Evolutionary conservation across 2,329 filamentous ascomycete species (phyloP).

Genomic region (Thielaviopsis euricoi): DNA sequence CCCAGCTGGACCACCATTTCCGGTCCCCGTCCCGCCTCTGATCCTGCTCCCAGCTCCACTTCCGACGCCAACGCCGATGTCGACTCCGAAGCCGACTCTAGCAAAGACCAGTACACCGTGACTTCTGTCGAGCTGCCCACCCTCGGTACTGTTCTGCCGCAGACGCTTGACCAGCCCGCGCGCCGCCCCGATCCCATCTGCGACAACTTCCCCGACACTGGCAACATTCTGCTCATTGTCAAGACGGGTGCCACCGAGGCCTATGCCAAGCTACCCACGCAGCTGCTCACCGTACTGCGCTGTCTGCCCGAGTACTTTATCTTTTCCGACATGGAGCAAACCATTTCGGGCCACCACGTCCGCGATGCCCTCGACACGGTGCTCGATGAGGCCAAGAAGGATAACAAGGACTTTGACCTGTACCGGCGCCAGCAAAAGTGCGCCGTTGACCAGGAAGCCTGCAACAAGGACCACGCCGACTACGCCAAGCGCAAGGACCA

Average conservation of each 20-base stretch:
- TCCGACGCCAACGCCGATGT: neutral
- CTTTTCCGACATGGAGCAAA: slow-evolving; percentile 40
- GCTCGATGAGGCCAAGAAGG: slow-evolving; percentile 24
- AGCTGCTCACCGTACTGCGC: slow-evolving; percentile 34
- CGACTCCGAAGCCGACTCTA: too few relatives aligned
- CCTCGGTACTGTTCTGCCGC: neutral
- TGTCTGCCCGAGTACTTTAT: slow-evolving; percentile 35
- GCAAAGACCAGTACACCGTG: neutral
- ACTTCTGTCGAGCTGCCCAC: neutral
- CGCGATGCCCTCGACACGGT: slow-evolving; percentile 31
- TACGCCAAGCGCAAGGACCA: slow-evolving; percentile 2
- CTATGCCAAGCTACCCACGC: slow-evolving; percentile 33
- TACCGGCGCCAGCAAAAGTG: slow-evolving; percentile 30
- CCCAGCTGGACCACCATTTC: neutral
- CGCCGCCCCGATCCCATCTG: slow-evolving; percentile 18
- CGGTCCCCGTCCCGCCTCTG: neutral
- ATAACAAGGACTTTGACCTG: slow-evolving; percentile 33
- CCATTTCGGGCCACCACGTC: slow-evolving; percentile 27
- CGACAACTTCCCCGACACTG: slow-evolving; percentile 26
- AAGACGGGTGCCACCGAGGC: slow-evolving; percentile 42
- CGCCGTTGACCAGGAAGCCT: slow-evolving; percentile 27
- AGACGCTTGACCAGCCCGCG: slow-evolving; percentile 12
- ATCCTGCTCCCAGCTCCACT: slow-evolving; percentile 1
- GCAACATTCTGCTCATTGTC: slow-evolving; percentile 33
- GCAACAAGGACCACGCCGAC: slow-evolving; percentile 20